Evolutionary conservation across 305 asterid species (phyloP).

Genomic region (Nicotiana rustica): DNA sequence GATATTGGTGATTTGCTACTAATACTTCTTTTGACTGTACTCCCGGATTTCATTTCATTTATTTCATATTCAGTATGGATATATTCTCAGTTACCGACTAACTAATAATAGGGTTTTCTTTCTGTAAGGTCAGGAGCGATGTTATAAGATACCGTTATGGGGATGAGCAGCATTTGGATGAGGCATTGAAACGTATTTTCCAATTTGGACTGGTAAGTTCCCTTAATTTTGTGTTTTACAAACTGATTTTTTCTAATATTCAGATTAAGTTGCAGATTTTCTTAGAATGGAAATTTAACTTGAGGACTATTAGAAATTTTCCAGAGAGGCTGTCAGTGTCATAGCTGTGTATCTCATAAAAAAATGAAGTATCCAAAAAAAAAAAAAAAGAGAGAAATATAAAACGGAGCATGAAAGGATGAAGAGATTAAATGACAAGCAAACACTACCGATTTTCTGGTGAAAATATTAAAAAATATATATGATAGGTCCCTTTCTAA

Average conservation of each 20-base stretch:
- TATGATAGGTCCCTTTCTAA: neutral
- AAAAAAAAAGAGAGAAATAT: neutral
- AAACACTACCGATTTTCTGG: conserved; percentile 3
- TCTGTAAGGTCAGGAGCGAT: conserved; percentile 87
- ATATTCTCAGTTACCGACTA: conserved; percentile 6
- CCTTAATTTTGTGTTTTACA: conserved; percentile 3
- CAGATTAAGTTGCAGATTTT: neutral
- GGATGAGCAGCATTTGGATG: conserved; percentile 96
- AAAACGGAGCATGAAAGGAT: neutral
- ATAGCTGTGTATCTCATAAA: neutral
- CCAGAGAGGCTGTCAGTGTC: neutral
- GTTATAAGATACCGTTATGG: conserved; percentile 95
- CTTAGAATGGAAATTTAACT: neutral
- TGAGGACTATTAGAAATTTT: neutral
- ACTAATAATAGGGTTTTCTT: conserved; percentile 14
- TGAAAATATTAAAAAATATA: neutral
- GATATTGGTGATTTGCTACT: neutral
- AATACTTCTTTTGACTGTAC: conserved; percentile 2
- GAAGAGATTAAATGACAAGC: neutral
- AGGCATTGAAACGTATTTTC: conserved; percentile 92
- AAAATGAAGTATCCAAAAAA: neutral
- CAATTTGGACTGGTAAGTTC: conserved; percentile 83
- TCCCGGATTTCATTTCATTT: neutral
- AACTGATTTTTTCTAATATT: neutral
- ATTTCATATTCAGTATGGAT: neutral